Conservation (phyloP, 176 grass and related monocot genomes). For the Phoenix dactylifera region DNA sequence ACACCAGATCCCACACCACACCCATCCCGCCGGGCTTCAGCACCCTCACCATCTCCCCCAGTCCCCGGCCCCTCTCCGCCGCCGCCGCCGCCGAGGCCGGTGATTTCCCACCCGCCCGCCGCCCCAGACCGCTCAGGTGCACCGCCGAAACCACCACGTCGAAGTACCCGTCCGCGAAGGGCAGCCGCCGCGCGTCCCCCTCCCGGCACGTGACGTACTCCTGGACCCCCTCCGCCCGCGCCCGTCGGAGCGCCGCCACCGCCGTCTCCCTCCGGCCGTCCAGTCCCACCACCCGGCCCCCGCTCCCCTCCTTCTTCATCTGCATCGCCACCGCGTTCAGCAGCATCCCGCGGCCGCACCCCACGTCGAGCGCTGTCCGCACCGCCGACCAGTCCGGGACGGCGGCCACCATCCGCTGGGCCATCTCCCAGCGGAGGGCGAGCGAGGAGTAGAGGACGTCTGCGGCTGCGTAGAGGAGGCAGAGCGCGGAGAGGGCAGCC, state of each 20-base stretch:
- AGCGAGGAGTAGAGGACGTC: not conserved
- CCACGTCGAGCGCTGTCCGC: not conserved
- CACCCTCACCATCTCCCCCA: no score
- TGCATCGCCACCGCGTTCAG: not conserved
- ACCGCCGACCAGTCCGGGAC: not conserved
- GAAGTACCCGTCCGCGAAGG: not conserved
- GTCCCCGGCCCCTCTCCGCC: no score
- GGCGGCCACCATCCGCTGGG: not conserved
- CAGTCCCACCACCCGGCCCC: not conserved
- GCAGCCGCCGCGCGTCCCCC: not conserved
- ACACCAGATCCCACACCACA: no score
- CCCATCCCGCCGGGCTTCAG: no score
- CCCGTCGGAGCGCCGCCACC: not conserved
- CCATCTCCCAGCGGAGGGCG: not conserved
- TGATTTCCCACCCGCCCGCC: no score
- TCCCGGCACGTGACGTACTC: not conserved
- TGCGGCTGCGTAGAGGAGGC: not conserved
- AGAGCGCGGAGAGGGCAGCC: not conserved
- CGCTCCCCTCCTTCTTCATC: not conserved
- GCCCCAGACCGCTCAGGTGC: not conserved
- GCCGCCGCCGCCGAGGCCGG: no score
- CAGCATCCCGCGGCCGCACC: not conserved
- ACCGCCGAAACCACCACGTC: not conserved
- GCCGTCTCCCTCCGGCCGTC: not conserved
- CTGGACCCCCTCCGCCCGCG: not conserved